phyloP scores from a whole-genome alignment of 108 stramenopile species.

The Chaetoceros tenuissimus region DNA sequence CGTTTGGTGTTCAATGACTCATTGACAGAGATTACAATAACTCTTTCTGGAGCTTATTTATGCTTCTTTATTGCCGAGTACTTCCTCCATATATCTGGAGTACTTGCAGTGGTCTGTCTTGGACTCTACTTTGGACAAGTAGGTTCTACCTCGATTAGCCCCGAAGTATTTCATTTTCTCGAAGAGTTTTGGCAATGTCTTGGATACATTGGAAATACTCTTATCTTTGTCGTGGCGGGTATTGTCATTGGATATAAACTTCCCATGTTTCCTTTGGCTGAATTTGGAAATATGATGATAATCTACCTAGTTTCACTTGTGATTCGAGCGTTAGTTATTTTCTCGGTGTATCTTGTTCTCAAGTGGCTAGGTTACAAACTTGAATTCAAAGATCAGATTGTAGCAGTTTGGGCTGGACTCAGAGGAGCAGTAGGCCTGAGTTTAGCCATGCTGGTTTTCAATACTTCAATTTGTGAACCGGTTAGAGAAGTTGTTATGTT shows the following conservation, averaged over 20 bases:
- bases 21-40: slow-evolving; percentile 14
- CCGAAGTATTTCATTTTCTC: slow-evolving; percentile 13
- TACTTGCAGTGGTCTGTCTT: slow-evolving; percentile 15
- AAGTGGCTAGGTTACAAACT: neutral
- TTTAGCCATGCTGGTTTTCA: slow-evolving; percentile 21
- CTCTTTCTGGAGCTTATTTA: slow-evolving; percentile 14
- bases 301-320: slow-evolving; percentile 4
- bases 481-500: slow-evolving; percentile 10
- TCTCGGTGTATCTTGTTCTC: neutral
- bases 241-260: slow-evolving; percentile 10
- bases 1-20: slow-evolving; percentile 16
- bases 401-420: slow-evolving; percentile 19
- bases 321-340: slow-evolving; percentile 7
- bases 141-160: slow-evolving; percentile 9
- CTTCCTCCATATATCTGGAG: slow-evolving; percentile 11
- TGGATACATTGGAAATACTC: slow-evolving; percentile 21
- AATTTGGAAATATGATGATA: slow-evolving; percentile 1
- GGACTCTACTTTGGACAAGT: slow-evolving; percentile 12
- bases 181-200: slow-evolving; percentile 19
- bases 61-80: slow-evolving; percentile 24
- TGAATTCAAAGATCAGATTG: slow-evolving; percentile 5
- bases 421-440: slow-evolving; percentile 28
- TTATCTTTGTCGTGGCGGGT: slow-evolving; percentile 27
- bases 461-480: slow-evolving; percentile 5
- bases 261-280: neutral